phyloP scores from a whole-genome alignment of 2,329 filamentous ascomycete genomes.

The Simplicillium sp. region DNA sequence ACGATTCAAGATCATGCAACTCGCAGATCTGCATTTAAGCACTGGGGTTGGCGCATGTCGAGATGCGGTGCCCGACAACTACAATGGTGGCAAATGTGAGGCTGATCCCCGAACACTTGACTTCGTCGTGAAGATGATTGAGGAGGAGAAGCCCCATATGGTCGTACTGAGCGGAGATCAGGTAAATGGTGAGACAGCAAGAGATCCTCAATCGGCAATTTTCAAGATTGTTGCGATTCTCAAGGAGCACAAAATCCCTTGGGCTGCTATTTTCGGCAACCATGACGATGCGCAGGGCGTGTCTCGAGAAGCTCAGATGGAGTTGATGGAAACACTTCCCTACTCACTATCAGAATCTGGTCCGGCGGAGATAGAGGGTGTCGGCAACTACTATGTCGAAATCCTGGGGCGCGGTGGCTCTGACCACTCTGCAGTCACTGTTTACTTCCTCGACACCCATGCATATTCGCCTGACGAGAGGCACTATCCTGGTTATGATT shows the following conservation, averaged over 20 bases:
- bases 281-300: slow-evolving; percentile 90
- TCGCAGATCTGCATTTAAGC: slow-evolving; percentile 88
- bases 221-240: slow-evolving; percentile 87
- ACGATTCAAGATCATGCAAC: slow-evolving; percentile 94
- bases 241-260: slow-evolving; percentile 80
- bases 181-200: slow-evolving; percentile 86
- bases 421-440: slow-evolving; percentile 79
- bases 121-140: slow-evolving; percentile 73
- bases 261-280: slow-evolving; percentile 91
- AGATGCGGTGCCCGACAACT: slow-evolving; percentile 69
- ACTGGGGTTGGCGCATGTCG: slow-evolving; percentile 81
- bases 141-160: slow-evolving; percentile 88
- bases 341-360: slow-evolving; percentile 83
- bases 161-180: slow-evolving; percentile 91
- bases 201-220: slow-evolving; percentile 86
- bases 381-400: slow-evolving; percentile 93
- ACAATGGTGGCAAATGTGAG: slow-evolving; percentile 71
- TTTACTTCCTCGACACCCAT: slow-evolving; percentile 95
- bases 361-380: slow-evolving; percentile 73
- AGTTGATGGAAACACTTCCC: slow-evolving; percentile 74
- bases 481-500: slow-evolving; percentile 88
- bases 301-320: slow-evolving; percentile 71
- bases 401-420: slow-evolving; percentile 70
- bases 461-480: slow-evolving; percentile 84
- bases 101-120: slow-evolving; percentile 87